Base-by-base conservation (phyloP, 345 rosid genomes). In the Populus ilicifolia region DNA sequence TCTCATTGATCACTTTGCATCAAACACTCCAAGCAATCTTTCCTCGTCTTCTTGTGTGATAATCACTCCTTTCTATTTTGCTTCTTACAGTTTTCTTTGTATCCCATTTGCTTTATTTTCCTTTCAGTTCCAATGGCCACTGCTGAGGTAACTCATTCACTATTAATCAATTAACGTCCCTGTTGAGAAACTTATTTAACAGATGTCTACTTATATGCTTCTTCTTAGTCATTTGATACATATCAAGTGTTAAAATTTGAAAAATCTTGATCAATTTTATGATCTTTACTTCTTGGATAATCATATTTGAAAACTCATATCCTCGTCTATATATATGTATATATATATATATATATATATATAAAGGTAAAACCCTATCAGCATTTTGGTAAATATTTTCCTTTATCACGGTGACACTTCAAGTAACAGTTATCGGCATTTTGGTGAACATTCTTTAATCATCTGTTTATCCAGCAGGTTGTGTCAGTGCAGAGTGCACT, bases 111-210 rank as follows among this genome's bases (percentile, higher is more conserved):
- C 36, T 23, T n/a, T 46, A 67, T 70, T 62, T 67, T 70, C 63
- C 70, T 70, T 75, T 11, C 18, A 70, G 25, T 68, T 77, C 56
- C 77, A 46, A 82, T 90, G 94, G 94, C 94, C 79, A 80, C 89
- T 67, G 94, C 39, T 44, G 89, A 90, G 92, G 94, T 88, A 86
- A 64, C 68, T 23, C 72, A n/a, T 61, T 16, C 27, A 12, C 69
- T 39, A 8, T 4, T 0, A 52, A 62, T 23, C 5, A 2, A 20
- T 21, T 54, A 10, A n/a, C n/a, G 1, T 21, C 29, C 63, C 63
- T 56, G 13, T 10, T n/a, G 63, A 9, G 27, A n/a, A 56, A 23
- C 10, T 56, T 10, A 21, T 21, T 13, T 16, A 9, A 67, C n/a
- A 6, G 70, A 35, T 67, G 8, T 8, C 23, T 8, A 25, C 29